Percentiles rank a stretch among this genome's conserved stretches.
These are phyloP conservation scores for Cladosporium sp. DNA, from an alignment of 2,329 filamentous ascomycete genomes.

Conservation along the genomic window DNA sequence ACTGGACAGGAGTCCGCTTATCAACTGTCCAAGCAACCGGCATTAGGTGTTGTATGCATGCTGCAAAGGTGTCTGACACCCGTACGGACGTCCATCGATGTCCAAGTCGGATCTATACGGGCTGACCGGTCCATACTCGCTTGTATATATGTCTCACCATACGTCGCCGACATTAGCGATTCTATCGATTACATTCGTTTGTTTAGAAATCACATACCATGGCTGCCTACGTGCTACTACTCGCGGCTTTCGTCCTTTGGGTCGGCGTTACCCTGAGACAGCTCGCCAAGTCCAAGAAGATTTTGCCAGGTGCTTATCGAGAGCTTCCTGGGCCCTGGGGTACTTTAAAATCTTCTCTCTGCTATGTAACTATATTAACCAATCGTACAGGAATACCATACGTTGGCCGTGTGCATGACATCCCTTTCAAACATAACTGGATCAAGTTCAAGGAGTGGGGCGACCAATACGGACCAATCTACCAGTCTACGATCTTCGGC, in stretches of 20 bases:
- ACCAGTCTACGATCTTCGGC: constrained; percentile 42
- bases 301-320: neutral
- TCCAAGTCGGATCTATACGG: too few species aligned
- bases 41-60: too few species aligned
- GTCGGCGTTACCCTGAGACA: neutral
- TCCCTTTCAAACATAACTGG: constrained; percentile 37
- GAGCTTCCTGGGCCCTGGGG: neutral
- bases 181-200: too few species aligned
- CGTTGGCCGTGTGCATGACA: constrained; percentile 34
- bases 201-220: neutral
- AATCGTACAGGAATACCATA: constrained; percentile 17
- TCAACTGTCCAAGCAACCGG: too few species aligned
- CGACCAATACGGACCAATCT: constrained; percentile 39
- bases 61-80: too few species aligned
- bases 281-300: neutral
- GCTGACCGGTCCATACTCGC: too few species aligned
- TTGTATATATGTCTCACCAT: too few species aligned
- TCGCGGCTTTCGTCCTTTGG: neutral
- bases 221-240: neutral
- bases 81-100: too few species aligned
- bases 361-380: neutral
- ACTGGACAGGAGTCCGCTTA: too few species aligned
- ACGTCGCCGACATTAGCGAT: too few species aligned
- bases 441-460: constrained; percentile 39
- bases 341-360: neutral